Conservation (phyloP, 1,284 basidiomycete genomes). For the Boletus mariae region DNA sequence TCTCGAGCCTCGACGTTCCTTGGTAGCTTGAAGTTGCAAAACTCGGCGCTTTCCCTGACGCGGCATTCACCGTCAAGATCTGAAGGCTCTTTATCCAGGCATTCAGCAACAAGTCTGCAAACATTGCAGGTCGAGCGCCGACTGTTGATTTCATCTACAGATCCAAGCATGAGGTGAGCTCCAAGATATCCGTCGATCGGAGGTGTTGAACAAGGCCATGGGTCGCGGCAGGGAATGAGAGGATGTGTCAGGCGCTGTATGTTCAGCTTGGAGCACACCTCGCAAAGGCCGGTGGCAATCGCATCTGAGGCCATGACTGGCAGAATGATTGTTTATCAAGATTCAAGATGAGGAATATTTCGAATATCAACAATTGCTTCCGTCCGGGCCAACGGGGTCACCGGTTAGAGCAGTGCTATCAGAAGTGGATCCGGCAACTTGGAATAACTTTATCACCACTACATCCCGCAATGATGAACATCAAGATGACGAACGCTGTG, state of each 20-base stretch:
- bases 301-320: neutral
- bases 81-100: conserved; percentile 14
- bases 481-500: too few relatives aligned
- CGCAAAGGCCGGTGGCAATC: neutral
- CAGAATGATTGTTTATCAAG: too few relatives aligned
- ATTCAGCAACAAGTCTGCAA: conserved; percentile 14
- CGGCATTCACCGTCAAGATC: conserved; percentile 9
- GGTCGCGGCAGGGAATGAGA: neutral
- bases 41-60: conserved; percentile 1
- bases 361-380: too few relatives aligned
- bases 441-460: too few relatives aligned
- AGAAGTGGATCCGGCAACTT: too few relatives aligned
- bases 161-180: neutral
- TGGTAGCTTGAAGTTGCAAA: conserved; percentile 14
- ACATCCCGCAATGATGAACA: too few relatives aligned
- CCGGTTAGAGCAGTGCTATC: too few relatives aligned
- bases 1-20: conserved; percentile 5
- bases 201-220: neutral
- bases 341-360: too few relatives aligned
- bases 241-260: neutral
- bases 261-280: neutral
- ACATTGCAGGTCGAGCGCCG: conserved; percentile 12
- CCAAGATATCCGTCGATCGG: neutral
- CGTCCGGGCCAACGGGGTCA: too few relatives aligned
- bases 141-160: conserved; percentile 10